Conservation (phyloP, 257 asterid species). For the Mentha longifolia region DNA sequence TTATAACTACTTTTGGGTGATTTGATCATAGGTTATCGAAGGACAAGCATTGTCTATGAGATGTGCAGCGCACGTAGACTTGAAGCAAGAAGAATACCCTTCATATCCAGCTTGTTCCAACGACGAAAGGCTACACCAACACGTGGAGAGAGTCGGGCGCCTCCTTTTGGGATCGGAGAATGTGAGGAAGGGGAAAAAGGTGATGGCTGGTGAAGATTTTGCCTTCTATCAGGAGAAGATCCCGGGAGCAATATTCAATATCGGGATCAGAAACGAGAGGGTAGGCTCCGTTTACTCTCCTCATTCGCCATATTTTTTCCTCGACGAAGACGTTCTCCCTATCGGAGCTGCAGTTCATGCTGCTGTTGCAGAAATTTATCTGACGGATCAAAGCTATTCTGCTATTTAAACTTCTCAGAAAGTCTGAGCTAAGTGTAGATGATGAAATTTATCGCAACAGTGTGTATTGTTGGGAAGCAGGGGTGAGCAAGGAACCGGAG, state of each 20-base stretch:
- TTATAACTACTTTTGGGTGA: background rate
- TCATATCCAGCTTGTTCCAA: slow-evolving; percentile 72
- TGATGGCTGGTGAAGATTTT: slow-evolving; percentile 87
- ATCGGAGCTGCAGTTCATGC: slow-evolving; percentile 66
- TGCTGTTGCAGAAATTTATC: slow-evolving; percentile 44
- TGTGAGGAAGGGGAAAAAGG: slow-evolving; percentile 49
- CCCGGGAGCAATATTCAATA: slow-evolving; percentile 66
- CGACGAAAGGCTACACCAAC: slow-evolving; percentile 57
- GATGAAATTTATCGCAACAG: background rate
- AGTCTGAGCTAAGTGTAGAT: background rate
- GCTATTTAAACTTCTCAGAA: background rate
- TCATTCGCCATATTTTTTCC: slow-evolving; percentile 81
- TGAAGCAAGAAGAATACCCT: slow-evolving; percentile 59
- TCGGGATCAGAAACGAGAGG: slow-evolving; percentile 69
- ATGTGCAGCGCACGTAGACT: slow-evolving; percentile 59
- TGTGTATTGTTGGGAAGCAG: background rate
- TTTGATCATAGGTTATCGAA: slow-evolving; percentile 60
- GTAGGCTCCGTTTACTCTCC: slow-evolving; percentile 66
- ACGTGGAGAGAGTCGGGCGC: slow-evolving; percentile 61
- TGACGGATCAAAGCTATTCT: slow-evolving; percentile 35
- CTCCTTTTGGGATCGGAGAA: slow-evolving; percentile 61
- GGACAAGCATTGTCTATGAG: slow-evolving; percentile 68
- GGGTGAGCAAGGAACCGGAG: background rate
- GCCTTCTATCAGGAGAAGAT: slow-evolving; percentile 77
- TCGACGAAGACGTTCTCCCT: slow-evolving; percentile 78